phyloP scores from a whole-genome alignment of 1,139 yeast genomes.

The Debaryomyces sp. region DNA sequence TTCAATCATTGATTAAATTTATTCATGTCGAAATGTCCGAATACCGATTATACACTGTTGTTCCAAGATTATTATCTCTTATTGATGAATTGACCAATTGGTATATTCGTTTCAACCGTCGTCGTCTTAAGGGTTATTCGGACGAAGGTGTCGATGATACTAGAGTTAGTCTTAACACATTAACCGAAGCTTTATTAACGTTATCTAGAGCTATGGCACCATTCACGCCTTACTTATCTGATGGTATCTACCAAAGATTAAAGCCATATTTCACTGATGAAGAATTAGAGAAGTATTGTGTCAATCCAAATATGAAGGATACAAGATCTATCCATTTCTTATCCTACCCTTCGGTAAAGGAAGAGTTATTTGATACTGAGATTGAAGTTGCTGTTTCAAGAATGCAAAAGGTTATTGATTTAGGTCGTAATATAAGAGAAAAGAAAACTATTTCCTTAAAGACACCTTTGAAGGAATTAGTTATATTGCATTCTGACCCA shows the following conservation, averaged over 20 bases:
- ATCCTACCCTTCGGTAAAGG: slow-evolving; percentile 83
- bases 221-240: slow-evolving; percentile 95
- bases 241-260: slow-evolving; percentile 81
- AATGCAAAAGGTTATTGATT: slow-evolving; percentile 96
- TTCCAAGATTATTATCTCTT: slow-evolving; percentile 83
- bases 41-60: slow-evolving; percentile 93
- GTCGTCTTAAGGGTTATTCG: slow-evolving; percentile 86
- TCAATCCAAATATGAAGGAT: slow-evolving; percentile 53
- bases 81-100: slow-evolving; percentile 97
- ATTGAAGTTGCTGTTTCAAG: slow-evolving; percentile 86
- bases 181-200: slow-evolving; percentile 86
- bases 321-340: slow-evolving; percentile 90
- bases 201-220: slow-evolving; percentile 98
- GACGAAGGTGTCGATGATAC: slow-evolving; percentile 85
- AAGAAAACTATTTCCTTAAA: slow-evolving; percentile 91
- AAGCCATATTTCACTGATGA: slow-evolving; percentile 59
- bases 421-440: slow-evolving; percentile 96
- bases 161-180: slow-evolving; percentile 80
- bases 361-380: slow-evolving; percentile 75
- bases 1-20: slow-evolving; percentile 84
- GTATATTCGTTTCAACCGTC: slow-evolving; percentile 98
- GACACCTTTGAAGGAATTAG: slow-evolving; percentile 89
- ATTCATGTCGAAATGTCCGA: slow-evolving; percentile 89
- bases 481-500: slow-evolving; percentile 80
- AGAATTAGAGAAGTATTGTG: slow-evolving; percentile 46